phyloP scores from a whole-genome alignment of 306 rosid species.

The Leucaena leucocephala region DNA sequence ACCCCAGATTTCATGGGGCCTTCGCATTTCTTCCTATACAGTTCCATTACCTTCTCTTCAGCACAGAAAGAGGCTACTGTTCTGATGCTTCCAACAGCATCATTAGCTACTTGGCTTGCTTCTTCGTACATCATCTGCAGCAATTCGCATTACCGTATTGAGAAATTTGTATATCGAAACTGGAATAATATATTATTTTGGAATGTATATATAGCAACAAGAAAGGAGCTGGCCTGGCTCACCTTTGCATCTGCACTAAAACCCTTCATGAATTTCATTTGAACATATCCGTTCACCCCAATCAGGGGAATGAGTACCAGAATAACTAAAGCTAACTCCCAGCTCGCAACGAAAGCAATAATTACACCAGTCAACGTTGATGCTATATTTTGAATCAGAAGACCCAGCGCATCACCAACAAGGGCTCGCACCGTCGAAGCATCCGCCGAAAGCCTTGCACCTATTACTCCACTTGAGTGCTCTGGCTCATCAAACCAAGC shows the following conservation, averaged over 20 bases:
- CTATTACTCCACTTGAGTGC: slow-evolving; percentile 69
- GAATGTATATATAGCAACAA: neutral
- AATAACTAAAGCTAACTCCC: slow-evolving; percentile 64
- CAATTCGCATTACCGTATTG: slow-evolving; percentile 18
- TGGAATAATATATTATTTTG: neutral
- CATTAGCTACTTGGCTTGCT: slow-evolving; percentile 80
- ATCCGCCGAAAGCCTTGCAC: slow-evolving; percentile 79
- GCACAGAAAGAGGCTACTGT: slow-evolving; percentile 83
- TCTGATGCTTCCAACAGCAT: slow-evolving; percentile 84
- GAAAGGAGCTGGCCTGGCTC: neutral
- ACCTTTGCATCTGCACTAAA: slow-evolving; percentile 73
- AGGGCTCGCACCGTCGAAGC: slow-evolving; percentile 73
- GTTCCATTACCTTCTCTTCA: slow-evolving; percentile 80
- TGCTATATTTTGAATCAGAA: slow-evolving; percentile 52
- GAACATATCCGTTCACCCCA: slow-evolving; percentile 61
- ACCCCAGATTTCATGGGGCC: slow-evolving; percentile 67
- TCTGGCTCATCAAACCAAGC: slow-evolving; percentile 82
- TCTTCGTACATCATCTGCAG: slow-evolving; percentile 76
- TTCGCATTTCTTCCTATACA: slow-evolving; percentile 68
- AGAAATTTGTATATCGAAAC: slow-evolving; percentile 13
- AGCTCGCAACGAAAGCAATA: slow-evolving; percentile 68
- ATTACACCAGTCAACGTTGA: slow-evolving; percentile 59
- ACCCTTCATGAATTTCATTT: slow-evolving; percentile 66
- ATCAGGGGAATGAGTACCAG: slow-evolving; percentile 60
- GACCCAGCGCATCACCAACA: slow-evolving; percentile 71